phyloP scores from a whole-genome alignment of 331 rosid species.

The Dryas integrifolia region DNA sequence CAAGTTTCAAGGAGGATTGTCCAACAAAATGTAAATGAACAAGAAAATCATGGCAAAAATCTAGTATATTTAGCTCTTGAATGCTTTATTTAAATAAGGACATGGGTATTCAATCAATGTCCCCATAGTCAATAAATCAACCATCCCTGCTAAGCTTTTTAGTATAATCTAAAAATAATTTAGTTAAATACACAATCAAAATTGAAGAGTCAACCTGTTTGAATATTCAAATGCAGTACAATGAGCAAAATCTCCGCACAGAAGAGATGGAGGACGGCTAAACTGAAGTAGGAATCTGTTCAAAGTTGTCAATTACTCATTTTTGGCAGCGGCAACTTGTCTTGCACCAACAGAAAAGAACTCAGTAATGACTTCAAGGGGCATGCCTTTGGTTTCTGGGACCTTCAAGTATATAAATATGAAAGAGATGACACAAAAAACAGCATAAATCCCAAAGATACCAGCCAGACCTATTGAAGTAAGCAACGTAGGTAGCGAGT shows the following conservation, averaged over 20 bases:
- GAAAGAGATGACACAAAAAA: constrained; percentile 56
- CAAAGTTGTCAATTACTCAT: constrained; percentile 32
- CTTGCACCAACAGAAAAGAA: constrained; percentile 68
- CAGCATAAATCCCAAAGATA: constrained; percentile 54
- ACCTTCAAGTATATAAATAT: constrained; percentile 64
- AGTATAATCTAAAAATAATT: constrained; percentile 7
- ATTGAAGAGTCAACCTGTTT: not conserved
- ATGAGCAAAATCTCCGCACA: constrained; percentile 21
- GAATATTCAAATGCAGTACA: constrained; percentile 3
- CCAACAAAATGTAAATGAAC: not conserved
- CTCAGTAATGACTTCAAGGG: constrained; percentile 77
- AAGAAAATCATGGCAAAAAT: constrained; percentile 2
- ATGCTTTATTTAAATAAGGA: constrained; percentile 2
- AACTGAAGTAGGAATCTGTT: not conserved
- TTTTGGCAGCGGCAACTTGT: constrained; percentile 47
- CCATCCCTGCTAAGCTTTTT: constrained; percentile 5
- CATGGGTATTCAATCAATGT: not conserved
- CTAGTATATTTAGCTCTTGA: not conserved
- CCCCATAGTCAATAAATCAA: not conserved
- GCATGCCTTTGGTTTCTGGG: constrained; percentile 92
- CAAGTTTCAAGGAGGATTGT: no score
- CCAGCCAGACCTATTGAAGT: constrained; percentile 55
- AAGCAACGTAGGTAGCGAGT: constrained; percentile 64
- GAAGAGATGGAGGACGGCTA: constrained; percentile 4
- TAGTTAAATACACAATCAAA: constrained; percentile 6